These are phyloP conservation scores for Penicillium sp. DNA, from an alignment of 2,329 filamentous ascomycete genomes.

Conservation along the genomic window DNA sequence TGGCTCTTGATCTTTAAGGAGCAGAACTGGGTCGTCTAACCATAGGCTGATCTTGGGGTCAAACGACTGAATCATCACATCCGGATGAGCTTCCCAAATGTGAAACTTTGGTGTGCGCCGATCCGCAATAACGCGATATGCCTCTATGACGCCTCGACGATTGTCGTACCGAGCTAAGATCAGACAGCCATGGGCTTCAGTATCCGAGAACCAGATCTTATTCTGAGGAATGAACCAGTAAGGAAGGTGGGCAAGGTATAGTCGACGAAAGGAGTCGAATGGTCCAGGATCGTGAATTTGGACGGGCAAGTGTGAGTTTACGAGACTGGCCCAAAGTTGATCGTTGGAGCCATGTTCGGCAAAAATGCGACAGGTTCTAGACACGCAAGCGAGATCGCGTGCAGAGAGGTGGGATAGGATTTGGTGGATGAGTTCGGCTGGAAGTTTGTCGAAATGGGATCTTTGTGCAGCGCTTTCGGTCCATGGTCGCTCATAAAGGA, in stretches of 20 bases:
- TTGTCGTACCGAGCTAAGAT: constrained; percentile 78
- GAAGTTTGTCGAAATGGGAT: constrained; percentile 55
- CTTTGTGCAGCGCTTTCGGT: constrained; percentile 3
- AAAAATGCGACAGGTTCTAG: constrained; percentile 65
- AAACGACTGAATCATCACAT: constrained; percentile 74
- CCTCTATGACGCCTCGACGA: constrained; percentile 74
- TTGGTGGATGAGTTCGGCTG: constrained; percentile 73
- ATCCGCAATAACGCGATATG: constrained; percentile 72
- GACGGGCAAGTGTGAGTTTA: constrained; percentile 69
- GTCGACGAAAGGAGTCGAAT: constrained; percentile 66
- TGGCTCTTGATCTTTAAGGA: constrained; percentile 50
- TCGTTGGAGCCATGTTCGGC: constrained; percentile 66
- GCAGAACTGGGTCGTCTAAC: constrained; percentile 71
- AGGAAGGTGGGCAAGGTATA: constrained; percentile 75
- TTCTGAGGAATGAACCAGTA: constrained; percentile 82
- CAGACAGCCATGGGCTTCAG: constrained; percentile 71
- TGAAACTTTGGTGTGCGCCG: constrained; percentile 59
- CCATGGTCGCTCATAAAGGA: constrained; percentile 13
- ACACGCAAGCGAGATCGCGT: constrained; percentile 63
- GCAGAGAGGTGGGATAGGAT: constrained; percentile 70
- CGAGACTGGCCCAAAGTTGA: constrained; percentile 69
- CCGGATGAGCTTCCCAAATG: constrained; percentile 66
- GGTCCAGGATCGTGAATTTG: constrained; percentile 60
- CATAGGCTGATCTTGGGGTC: constrained; percentile 71
- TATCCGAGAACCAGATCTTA: constrained; percentile 86